phyloP scores from a whole-genome alignment of 371 early-diverging fungal genomes.

The Sporodiniella umbellata region DNA sequence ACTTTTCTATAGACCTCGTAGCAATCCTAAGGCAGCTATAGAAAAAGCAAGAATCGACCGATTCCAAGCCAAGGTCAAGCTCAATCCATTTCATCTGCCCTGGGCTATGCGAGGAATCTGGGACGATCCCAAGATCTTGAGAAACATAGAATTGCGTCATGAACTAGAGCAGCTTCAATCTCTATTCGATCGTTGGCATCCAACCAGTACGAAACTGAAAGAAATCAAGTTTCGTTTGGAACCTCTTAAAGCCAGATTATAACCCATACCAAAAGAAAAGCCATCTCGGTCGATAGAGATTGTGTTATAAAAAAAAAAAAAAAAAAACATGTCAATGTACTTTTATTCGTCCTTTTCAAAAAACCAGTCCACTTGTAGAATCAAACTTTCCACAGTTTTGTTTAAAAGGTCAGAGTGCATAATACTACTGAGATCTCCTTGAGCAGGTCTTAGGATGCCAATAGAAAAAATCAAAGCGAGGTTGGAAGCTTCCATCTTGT shows the following conservation, averaged over 20 bases:
- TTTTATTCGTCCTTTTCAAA: slow-evolving; percentile 56
- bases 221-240: slow-evolving; percentile 86
- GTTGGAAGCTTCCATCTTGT: slow-evolving; percentile 87
- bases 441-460: slow-evolving; percentile 48
- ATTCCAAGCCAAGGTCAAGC: slow-evolving; percentile 46
- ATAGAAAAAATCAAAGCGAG: slow-evolving; percentile 82
- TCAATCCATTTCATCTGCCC: slow-evolving; percentile 85
- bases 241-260: slow-evolving; percentile 51
- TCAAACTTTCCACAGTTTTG: slow-evolving; percentile 54
- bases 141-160: slow-evolving; percentile 38
- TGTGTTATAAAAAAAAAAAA: no score
- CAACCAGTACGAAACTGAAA: slow-evolving; percentile 60
- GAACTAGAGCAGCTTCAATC: slow-evolving; percentile 61
- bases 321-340: no score
- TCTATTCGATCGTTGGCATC: slow-evolving; percentile 77
- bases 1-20: neutral
- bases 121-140: slow-evolving; percentile 60
- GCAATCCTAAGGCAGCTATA: no score
- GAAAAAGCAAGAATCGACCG: slow-evolving; percentile 27
- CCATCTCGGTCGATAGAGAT: no score
- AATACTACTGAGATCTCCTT: slow-evolving; percentile 51
- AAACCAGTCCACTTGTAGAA: slow-evolving; percentile 62
- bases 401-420: slow-evolving; percentile 52
- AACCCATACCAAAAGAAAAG: no score
- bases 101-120: slow-evolving; percentile 85